These are phyloP conservation scores for Borealophlyctis nickersoniae DNA, from an alignment of 192 early-diverging fungal species.

Conservation along the genomic window DNA sequence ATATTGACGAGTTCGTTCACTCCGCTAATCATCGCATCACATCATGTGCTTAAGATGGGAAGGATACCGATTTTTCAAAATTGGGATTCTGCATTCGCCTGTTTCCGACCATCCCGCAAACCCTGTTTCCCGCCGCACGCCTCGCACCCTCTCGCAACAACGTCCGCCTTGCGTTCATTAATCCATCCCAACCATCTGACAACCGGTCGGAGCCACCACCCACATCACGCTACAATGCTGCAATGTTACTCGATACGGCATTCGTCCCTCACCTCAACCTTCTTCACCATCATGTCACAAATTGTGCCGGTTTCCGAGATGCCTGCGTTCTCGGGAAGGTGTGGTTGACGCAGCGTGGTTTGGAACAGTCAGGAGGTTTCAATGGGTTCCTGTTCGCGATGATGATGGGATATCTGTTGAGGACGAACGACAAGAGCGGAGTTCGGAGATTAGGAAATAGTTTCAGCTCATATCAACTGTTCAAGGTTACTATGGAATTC, in stretches of 20 bases:
- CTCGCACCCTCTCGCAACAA: constrained; percentile 79
- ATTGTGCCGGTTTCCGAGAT: constrained; percentile 74
- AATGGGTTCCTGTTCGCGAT: constrained; percentile 80
- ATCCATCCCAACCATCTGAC: constrained; percentile 49
- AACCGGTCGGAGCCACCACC: constrained; percentile 36
- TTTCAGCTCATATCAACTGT: constrained; percentile 83
- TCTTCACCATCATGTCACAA: constrained; percentile 70
- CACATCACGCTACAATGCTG: constrained; percentile 89
- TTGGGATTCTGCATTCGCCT: constrained; percentile 70
- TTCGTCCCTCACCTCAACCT: constrained; percentile 73
- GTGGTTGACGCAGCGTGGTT: constrained; percentile 78
- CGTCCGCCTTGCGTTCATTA: constrained; percentile 60
- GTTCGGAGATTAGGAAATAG: constrained; percentile 53
- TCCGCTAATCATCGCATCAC: not conserved
- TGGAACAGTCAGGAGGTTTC: constrained; percentile 45
- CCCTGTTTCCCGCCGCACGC: constrained; percentile 64
- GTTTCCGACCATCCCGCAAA: constrained; percentile 66
- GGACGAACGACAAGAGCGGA: constrained; percentile 48
- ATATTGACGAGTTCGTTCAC: no score
- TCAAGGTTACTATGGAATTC: constrained; percentile 82
- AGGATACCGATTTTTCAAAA: constrained; percentile 65
- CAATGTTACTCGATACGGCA: constrained; percentile 73
- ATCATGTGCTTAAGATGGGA: constrained; percentile 20
- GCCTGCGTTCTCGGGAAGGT: constrained; percentile 76
- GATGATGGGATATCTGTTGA: constrained; percentile 83